Evolutionary conservation across 1,284 basidiomycete genomes (phyloP).

Genomic region (Moniliophthora roreri): DNA sequence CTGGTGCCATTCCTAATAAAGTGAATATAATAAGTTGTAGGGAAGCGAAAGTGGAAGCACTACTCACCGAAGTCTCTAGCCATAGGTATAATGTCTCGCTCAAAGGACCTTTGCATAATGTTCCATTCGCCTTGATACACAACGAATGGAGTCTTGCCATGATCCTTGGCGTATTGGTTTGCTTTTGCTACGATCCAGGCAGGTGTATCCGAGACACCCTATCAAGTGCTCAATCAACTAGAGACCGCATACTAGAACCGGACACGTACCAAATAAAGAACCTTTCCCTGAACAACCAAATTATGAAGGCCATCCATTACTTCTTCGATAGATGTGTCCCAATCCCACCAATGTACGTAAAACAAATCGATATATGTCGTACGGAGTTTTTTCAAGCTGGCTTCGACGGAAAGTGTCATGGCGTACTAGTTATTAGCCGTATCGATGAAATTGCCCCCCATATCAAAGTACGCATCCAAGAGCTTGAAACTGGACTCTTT

Average conservation of each 20-base stretch:
- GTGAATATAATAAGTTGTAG: too few relatives aligned
- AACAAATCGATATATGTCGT: conserved; percentile 55
- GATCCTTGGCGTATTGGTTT: conserved; percentile 48
- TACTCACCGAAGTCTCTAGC: not conserved
- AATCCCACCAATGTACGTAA: conserved; percentile 60
- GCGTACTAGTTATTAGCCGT: too few relatives aligned
- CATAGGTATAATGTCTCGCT: conserved; percentile 13
- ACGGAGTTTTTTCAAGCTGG: conserved; percentile 54
- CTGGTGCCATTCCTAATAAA: too few relatives aligned
- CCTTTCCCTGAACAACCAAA: conserved; percentile 44
- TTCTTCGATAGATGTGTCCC: conserved; percentile 51
- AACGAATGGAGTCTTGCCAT: conserved; percentile 46
- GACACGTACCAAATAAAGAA: conserved; percentile 44
- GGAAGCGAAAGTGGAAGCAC: not conserved
- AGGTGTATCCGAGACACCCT: conserved; percentile 37
- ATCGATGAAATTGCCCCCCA: too few relatives aligned
- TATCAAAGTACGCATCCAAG: too few relatives aligned
- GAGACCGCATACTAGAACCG: not conserved
- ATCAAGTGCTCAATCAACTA: not conserved
- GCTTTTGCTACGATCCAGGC: conserved; percentile 49
- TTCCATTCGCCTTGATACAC: conserved; percentile 56
- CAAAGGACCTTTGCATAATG: conserved; percentile 41
- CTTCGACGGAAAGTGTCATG: conserved; percentile 35
- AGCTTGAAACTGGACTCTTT: too few relatives aligned
- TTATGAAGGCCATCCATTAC: conserved; percentile 52